Conservation (phyloP, 2,329 filamentous ascomycete genomes). For the Neofusicoccum ribis region DNA sequence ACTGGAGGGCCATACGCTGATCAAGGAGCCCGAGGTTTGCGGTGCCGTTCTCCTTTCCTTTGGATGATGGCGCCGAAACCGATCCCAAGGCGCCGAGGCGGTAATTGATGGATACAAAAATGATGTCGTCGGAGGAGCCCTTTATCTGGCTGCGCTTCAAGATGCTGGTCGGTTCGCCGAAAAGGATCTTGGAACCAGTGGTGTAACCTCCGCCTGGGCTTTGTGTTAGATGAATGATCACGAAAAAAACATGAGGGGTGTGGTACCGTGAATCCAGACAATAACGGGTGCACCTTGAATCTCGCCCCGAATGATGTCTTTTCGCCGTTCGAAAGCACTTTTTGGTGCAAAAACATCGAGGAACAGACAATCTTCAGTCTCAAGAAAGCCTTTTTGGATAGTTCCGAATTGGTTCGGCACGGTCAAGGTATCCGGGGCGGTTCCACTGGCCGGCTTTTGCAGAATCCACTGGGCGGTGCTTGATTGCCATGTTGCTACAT, state of each 20-base stretch:
- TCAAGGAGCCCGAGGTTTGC: conserved; percentile 53
- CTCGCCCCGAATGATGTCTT: conserved; percentile 10
- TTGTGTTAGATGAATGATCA: neutral
- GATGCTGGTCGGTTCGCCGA: conserved; percentile 38
- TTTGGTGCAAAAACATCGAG: conserved; percentile 42
- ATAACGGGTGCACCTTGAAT: conserved; percentile 36
- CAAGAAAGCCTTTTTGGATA: conserved; percentile 32
- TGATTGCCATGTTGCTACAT: conserved; percentile 35
- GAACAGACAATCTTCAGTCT: conserved; percentile 42
- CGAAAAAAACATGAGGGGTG: conserved; percentile 22
- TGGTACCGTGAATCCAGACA: conserved; percentile 47
- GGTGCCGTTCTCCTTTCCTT: conserved; percentile 38
- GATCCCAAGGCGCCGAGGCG: conserved; percentile 52
- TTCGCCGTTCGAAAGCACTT: conserved; percentile 30
- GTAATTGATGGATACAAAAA: conserved; percentile 53
- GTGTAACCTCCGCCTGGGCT: conserved; percentile 43
- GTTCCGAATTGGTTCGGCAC: conserved; percentile 33
- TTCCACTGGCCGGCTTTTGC: conserved; percentile 32
- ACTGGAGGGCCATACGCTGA: conserved; percentile 54
- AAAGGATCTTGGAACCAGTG: conserved; percentile 38
- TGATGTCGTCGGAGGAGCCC: conserved; percentile 41
- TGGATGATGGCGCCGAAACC: conserved; percentile 47
- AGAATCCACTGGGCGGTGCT: neutral
- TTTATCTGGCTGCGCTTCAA: conserved; percentile 39
- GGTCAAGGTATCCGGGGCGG: no score